Percentiles rank a stretch among this genome's conserved stretches.
Conservation (phyloP, 2,329 filamentous ascomycete genomes). For the Hymenoscyphus repandus region DNA sequence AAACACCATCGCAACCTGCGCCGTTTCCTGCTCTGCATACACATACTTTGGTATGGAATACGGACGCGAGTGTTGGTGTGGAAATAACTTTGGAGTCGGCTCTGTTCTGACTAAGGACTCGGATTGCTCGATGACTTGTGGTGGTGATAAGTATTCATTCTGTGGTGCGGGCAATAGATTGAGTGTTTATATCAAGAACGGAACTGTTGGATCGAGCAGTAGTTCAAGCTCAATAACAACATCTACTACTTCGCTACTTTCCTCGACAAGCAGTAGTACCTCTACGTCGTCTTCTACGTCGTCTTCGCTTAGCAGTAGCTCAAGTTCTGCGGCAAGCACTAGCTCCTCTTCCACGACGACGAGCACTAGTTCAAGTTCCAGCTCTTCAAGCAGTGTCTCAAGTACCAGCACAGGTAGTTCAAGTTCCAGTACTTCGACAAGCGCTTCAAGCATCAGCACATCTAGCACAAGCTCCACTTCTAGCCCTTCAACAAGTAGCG, state of each 20-base stretch:
- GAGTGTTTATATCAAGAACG: slow-evolving; percentile 20
- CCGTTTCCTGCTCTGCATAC: slow-evolving; percentile 21
- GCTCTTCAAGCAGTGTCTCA: not conserved
- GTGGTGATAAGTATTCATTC: slow-evolving; percentile 26
- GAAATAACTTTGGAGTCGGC: slow-evolving; percentile 21
- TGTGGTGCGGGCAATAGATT: slow-evolving; percentile 30
- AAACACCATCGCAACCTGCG: slow-evolving; percentile 30
- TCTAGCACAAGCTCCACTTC: not conserved
- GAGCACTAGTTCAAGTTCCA: slow-evolving; percentile 6
- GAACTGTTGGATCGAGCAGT: slow-evolving; percentile 11
- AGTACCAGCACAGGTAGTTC: not conserved
- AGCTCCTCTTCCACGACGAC: slow-evolving; percentile 1
- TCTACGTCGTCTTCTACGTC: slow-evolving; percentile 2
- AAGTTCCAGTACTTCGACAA: slow-evolving; percentile 2
- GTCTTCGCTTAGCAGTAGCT: not conserved
- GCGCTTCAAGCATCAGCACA: not conserved
- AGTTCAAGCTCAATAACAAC: slow-evolving; percentile 8
- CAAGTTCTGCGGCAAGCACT: not conserved
- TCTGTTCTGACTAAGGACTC: slow-evolving; percentile 7
- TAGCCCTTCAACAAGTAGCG: not conserved
- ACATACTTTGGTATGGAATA: slow-evolving; percentile 36
- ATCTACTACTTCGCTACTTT: not conserved
- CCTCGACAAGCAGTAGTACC: not conserved
- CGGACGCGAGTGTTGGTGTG: slow-evolving; percentile 38
- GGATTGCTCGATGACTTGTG: slow-evolving; percentile 19